Conservation (phyloP, 306 rosid genomes). For the Acacia melanoxylon region DNA sequence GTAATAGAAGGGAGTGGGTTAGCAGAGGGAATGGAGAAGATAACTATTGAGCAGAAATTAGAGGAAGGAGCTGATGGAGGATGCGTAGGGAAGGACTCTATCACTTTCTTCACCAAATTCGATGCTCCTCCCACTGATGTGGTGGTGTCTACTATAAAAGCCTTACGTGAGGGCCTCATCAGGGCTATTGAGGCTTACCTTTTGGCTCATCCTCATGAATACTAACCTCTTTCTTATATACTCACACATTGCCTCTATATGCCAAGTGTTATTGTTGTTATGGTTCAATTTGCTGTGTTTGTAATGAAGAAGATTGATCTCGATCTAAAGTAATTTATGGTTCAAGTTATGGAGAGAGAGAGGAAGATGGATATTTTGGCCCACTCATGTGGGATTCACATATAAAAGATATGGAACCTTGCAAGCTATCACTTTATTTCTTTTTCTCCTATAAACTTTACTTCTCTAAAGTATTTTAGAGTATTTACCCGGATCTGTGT, state of each 20-base stretch:
- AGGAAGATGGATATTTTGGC: too few species aligned
- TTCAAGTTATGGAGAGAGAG: too few species aligned
- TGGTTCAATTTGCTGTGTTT: background rate
- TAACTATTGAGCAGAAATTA: conserved; percentile 38
- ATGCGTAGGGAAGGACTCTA: conserved; percentile 20
- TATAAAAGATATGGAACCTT: too few species aligned
- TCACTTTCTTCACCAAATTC: too few species aligned
- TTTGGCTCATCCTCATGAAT: conserved; percentile 45
- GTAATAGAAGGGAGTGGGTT: conserved; percentile 47
- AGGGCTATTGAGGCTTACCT: conserved; percentile 6
- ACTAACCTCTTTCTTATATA: conserved; percentile 4
- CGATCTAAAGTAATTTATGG: background rate
- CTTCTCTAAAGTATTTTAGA: background rate
- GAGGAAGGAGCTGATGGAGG: conserved; percentile 42
- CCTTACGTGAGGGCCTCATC: too few species aligned
- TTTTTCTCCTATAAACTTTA: too few species aligned
- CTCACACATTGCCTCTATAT: too few species aligned
- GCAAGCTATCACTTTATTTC: background rate
- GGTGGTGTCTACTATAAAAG: too few species aligned
- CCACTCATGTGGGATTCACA: too few species aligned
- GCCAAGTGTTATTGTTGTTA: background rate
- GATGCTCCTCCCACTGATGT: too few species aligned
- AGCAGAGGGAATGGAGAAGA: conserved; percentile 44
- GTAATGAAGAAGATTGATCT: background rate
- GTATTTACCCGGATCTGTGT: background rate